Base-by-base conservation (phyloP, 177 flowering plant species). In the Tripterygium wilfordii region DNA sequence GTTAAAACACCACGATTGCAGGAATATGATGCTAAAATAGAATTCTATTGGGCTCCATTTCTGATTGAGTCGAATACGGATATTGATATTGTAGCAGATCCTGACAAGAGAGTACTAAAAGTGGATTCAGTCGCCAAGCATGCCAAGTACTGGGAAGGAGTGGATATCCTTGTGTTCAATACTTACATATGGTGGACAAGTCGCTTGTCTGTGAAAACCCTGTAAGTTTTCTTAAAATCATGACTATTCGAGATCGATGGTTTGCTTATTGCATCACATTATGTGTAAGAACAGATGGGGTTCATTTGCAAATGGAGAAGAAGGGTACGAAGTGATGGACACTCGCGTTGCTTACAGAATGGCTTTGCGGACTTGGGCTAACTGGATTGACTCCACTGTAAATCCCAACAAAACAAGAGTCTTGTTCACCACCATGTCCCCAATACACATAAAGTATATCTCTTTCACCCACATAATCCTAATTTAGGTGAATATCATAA, bases 171-270 rank as follows among this genome's bases (percentile, higher is more conserved):
- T 49, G 86, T 79, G 18, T 94, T 94, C 79, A 83, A 88, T 42
- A 85, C 83, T 30, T 87, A 86, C 26, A 81, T 94, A 53, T 94
- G 99, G 99, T 94, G 99, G 99, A 81, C 80, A 86, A 89, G 76
- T 56, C 85, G 90, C 17, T 48, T 56, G n/a, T 74, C 49, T 39
- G 70, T 79, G 64, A 92, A 88, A 36, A 57, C 88, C 38, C 57
- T 86, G 99, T 86, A 67, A 80, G 75, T n/a, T 37, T 16, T 30
- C 25, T 15, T 17, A 26, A 23, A 36, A 24, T 2, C 36, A n/a
- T n/a, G n/a, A n/a, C n/a, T n/a, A n/a, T n/a, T n/a, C n/a, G n/a
- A n/a, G n/a, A n/a, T n/a, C n/a, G n/a, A n/a, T n/a, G n/a, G n/a
- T n/a, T n/a, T n/a, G n/a, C n/a, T n/a, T n/a, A n/a, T n/a, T n/a